A percentile compares a stretch with the other conserved stretches of the same genome.
Conservation (phyloP, 495 filamentous ascomycete species). For the Chaetomium tenue region DNA sequence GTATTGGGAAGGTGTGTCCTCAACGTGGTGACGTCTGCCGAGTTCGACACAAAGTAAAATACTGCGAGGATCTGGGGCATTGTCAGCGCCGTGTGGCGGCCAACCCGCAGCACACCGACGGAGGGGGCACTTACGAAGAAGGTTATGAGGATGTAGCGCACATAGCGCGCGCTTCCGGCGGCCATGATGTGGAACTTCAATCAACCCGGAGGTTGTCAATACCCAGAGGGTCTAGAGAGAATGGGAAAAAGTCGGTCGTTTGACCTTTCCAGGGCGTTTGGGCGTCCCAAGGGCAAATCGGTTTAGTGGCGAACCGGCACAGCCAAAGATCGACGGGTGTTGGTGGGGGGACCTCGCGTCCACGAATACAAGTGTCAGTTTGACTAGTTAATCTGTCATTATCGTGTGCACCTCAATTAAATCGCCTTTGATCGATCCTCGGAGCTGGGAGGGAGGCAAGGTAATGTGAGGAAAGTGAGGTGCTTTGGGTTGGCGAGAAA, state of each 20-base stretch:
- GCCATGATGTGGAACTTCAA: conserved; percentile 52
- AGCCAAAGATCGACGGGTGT: conserved; percentile 18
- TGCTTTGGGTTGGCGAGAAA: background rate
- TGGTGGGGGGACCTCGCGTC: conserved; percentile 18
- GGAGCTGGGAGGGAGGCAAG: background rate
- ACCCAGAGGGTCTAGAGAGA: background rate
- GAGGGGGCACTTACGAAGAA: conserved; percentile 64
- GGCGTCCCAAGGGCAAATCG: background rate
- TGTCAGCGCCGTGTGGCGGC: conserved; percentile 19
- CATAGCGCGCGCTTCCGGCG: conserved; percentile 62
- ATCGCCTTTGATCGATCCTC: background rate
- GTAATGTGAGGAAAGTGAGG: background rate
- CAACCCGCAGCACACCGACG: no score
- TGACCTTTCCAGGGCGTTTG: conserved; percentile 8
- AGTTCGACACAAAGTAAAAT: conserved; percentile 78
- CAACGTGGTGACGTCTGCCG: conserved; percentile 43
- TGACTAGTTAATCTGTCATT: conserved; percentile 22
- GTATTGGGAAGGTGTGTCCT: conserved; percentile 14
- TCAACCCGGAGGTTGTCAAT: background rate
- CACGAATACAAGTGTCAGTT: conserved; percentile 4
- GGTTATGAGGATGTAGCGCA: conserved; percentile 87
- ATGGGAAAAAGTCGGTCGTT: background rate
- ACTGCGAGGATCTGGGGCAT: conserved; percentile 62
- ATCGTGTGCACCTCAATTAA: background rate
- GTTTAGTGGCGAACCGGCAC: conserved; percentile 5